These are phyloP conservation scores for Gaultheria prostrata DNA, from an alignment of 148 eudicot genomes.

Conservation along the genomic window DNA sequence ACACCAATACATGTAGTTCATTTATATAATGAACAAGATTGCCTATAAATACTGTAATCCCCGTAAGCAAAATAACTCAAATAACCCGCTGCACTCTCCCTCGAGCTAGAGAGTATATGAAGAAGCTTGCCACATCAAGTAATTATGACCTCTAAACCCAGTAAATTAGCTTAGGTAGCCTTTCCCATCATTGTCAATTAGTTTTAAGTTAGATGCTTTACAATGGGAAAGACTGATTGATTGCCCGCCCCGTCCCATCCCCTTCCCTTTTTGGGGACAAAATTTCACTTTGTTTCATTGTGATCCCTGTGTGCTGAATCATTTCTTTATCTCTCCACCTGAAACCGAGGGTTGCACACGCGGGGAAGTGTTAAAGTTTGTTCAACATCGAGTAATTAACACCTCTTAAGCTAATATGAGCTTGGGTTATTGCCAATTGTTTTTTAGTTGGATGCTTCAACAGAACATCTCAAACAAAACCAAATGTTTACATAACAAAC, in stretches of 20 bases:
- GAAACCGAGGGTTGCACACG: background rate
- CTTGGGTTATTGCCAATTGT: background rate
- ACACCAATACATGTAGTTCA: background rate
- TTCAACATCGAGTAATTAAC: background rate
- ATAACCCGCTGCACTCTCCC: background rate
- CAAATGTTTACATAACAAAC: background rate
- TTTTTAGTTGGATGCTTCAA: background rate
- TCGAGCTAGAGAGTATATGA: background rate
- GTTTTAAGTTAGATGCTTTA: background rate
- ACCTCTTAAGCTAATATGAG: background rate
- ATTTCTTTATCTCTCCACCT: background rate
- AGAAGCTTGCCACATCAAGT: background rate
- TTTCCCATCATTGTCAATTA: background rate
- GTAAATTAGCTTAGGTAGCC: background rate
- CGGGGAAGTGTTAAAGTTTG: background rate
- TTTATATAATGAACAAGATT: background rate
- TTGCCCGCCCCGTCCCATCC: too few relatives aligned
- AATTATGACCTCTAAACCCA: conserved; percentile 1
- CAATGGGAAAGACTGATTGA: background rate
- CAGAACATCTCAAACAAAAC: background rate
- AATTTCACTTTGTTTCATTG: background rate
- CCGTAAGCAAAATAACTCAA: background rate
- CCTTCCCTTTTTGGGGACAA: background rate
- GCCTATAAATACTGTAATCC: background rate
- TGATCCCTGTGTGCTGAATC: background rate